phyloP scores from a whole-genome alignment of 768 basidiomycete genomes.

The Russula brevipes region DNA sequence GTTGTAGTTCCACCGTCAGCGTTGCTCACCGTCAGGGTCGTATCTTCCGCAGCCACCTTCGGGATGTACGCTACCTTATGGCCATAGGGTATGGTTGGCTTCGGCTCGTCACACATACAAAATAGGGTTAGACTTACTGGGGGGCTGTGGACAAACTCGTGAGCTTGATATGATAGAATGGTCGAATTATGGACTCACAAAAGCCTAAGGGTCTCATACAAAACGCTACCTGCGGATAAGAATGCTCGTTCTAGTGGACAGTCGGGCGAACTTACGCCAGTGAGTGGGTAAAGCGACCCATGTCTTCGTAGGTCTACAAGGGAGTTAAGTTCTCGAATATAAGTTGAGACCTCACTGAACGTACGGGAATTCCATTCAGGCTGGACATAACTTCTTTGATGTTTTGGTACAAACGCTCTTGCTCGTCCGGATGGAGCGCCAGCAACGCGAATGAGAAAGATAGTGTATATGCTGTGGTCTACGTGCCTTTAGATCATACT shows the following conservation, averaged over 20 bases:
- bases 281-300: slow-evolving; percentile 22
- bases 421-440: slow-evolving; percentile 40
- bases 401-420: slow-evolving; percentile 37
- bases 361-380: slow-evolving; percentile 25
- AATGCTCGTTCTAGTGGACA: background rate
- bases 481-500: background rate
- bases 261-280: slow-evolving; percentile 20
- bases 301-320: slow-evolving; percentile 27
- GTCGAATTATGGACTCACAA: slow-evolving; percentile 25
- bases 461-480: slow-evolving; percentile 39
- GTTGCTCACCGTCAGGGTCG: slow-evolving; percentile 34
- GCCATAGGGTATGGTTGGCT: slow-evolving; percentile 7
- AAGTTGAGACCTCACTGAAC: background rate
- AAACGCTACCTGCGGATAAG: slow-evolving; percentile 34
- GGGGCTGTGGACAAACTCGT: slow-evolving; percentile 1
- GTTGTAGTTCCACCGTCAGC: slow-evolving; percentile 37
- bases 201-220: slow-evolving; percentile 47
- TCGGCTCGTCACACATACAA: background rate
- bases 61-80: slow-evolving; percentile 43
- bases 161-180: background rate
- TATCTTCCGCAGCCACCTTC: slow-evolving; percentile 45
- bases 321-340: background rate
- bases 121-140: background rate
- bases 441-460: slow-evolving; percentile 39
- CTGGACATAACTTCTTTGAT: slow-evolving; percentile 33